Base-by-base conservation (phyloP, 164 flowering plant species). In the Nymphaea colorata region DNA sequence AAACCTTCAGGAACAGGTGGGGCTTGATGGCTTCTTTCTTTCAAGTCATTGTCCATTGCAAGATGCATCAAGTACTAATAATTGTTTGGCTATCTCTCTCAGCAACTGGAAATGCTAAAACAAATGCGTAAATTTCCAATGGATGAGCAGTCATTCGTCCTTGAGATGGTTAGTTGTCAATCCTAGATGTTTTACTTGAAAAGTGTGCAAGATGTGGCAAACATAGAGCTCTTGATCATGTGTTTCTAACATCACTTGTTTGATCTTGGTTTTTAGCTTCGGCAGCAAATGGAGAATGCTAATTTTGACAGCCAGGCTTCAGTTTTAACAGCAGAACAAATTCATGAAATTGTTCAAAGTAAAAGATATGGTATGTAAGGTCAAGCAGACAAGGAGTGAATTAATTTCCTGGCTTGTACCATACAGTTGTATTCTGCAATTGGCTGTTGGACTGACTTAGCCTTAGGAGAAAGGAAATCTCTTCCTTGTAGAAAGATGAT, bases 41-140 rank as follows among this genome's bases (percentile, higher is more conserved):
- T 61, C 15, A 3, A n/a, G 8, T 61, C 18, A 61, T 17, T n/a
- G 41, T 61, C 16, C 64, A 3, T n/a, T 6, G 2, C 16, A n/a
- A 61, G 64, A 6, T 8, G 4, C 4, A 36, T 61, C 3, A 36
- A n/a, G 64, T 61, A n/a, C 18, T 47, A 14, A 47, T 47, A 61
- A 11, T 6, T 8, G 25, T 8, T 8, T 61, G 64, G 36, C 36
- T 25, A 25, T 25, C 41, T 36, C 43, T 64, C 80, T 69, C 87
- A 92, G 96, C 96, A 92, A 85, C 75, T 88, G 72, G 95, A 88
- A 85, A 92, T 92, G 98, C 78, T 92, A 57, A 82, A 76, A 75
- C 73, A 80, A 72, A 92, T 92, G 91, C 91, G 98, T 47, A 84
- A 81, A 70, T 88, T 79, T 78, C 79, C 79, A 74, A 63, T 81